Conservation (phyloP, 176 grass and related monocot species). For the Oryza punctata region DNA sequence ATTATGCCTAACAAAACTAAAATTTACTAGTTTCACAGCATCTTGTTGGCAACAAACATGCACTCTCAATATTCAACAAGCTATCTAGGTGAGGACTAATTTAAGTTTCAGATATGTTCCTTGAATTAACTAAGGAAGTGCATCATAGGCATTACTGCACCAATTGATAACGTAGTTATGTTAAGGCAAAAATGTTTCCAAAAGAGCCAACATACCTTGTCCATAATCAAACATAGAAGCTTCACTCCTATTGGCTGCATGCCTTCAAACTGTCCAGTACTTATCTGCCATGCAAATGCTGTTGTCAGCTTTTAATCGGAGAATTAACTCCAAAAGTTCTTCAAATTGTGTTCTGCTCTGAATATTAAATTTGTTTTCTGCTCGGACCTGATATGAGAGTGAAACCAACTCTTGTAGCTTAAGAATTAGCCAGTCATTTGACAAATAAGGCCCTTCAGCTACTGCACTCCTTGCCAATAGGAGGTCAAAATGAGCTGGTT, state of each 20-base stretch:
- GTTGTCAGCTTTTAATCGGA: slow-evolving; percentile 19
- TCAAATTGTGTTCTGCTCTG: slow-evolving; percentile 5
- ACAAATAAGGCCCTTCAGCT: slow-evolving; percentile 43
- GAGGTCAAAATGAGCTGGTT: slow-evolving; percentile 95
- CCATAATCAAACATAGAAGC: slow-evolving; percentile 92
- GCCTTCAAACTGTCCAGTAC: slow-evolving; percentile 92
- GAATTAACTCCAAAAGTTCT: slow-evolving; percentile 29
- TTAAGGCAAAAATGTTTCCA: background rate
- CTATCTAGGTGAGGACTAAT: background rate
- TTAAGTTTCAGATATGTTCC: slow-evolving; percentile 35
- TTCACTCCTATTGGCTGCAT: slow-evolving; percentile 91
- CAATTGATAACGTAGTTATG: slow-evolving; percentile 1
- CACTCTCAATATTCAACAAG: background rate
- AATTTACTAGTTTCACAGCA: background rate
- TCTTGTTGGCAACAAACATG: slow-evolving; percentile 27
- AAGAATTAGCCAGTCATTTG: slow-evolving; percentile 87
- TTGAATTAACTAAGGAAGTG: slow-evolving; percentile 13
- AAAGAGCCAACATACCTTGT: slow-evolving; percentile 65
- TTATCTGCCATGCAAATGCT: slow-evolving; percentile 70
- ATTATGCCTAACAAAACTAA: slow-evolving; percentile 6
- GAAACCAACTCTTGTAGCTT: slow-evolving; percentile 93
- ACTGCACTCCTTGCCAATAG: slow-evolving; percentile 62
- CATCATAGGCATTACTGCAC: background rate
- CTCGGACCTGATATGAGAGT: slow-evolving; percentile 89
- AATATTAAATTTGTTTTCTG: slow-evolving; percentile 31